Conservation (phyloP, 2,329 filamentous ascomycete genomes). For the Curvularia eragrostidis region DNA sequence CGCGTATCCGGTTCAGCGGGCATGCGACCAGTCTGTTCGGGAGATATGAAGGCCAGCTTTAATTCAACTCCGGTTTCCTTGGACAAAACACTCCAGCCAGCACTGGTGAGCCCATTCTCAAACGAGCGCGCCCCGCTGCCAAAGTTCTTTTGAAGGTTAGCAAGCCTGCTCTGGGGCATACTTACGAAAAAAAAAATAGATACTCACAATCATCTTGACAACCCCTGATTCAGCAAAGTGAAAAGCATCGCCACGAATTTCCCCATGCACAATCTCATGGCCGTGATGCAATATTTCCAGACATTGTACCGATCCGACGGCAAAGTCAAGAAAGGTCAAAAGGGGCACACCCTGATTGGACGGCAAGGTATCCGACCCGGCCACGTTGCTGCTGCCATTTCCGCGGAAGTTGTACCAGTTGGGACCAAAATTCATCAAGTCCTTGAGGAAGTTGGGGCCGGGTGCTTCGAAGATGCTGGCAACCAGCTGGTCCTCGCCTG, state of each 20-base stretch:
- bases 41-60: slow-evolving; percentile 90
- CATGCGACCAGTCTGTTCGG: slow-evolving; percentile 92
- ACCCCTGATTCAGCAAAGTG: slow-evolving; percentile 78
- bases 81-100: slow-evolving; percentile 84
- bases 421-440: slow-evolving; percentile 78
- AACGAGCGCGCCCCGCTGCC: slow-evolving; percentile 88
- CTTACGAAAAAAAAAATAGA: no score
- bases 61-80: slow-evolving; percentile 85
- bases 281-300: slow-evolving; percentile 91
- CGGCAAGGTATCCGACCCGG: slow-evolving; percentile 21
- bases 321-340: slow-evolving; percentile 84
- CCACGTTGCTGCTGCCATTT: slow-evolving; percentile 18
- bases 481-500: slow-evolving; percentile 75
- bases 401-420: slow-evolving; percentile 50
- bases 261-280: slow-evolving; percentile 84
- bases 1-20: slow-evolving; percentile 85
- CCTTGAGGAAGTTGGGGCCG: slow-evolving; percentile 73
- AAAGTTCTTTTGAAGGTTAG: slow-evolving; percentile 72
- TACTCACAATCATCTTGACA: slow-evolving; percentile 59
- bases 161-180: background rate
- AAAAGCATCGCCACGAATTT: slow-evolving; percentile 89
- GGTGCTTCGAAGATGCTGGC: slow-evolving; percentile 83
- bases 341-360: slow-evolving; percentile 69
- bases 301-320: slow-evolving; percentile 84
- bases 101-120: slow-evolving; percentile 83